These are phyloP conservation scores for Leccinum aurantiacum DNA, from an alignment of 768 basidiomycete species.

Conservation along the genomic window DNA sequence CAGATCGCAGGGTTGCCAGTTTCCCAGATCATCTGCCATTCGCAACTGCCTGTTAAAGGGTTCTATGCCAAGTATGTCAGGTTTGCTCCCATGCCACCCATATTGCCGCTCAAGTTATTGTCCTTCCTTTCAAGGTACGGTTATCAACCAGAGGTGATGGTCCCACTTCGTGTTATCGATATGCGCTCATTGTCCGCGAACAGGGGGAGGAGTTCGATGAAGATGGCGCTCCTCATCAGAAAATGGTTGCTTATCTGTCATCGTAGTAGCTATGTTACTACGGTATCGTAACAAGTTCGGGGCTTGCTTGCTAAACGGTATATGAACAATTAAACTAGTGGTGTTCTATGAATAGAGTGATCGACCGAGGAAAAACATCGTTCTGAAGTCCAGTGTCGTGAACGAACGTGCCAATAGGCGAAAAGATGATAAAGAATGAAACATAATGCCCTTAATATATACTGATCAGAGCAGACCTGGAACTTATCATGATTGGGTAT, in stretches of 20 bases:
- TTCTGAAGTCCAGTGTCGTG: conserved; percentile 33
- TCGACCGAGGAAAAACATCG: conserved; percentile 35
- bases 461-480: conserved; percentile 15
- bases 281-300: conserved; percentile 25
- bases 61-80: conserved; percentile 72
- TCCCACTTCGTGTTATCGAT: conserved; percentile 21
- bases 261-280: conserved; percentile 35
- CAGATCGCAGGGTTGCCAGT: conserved; percentile 24
- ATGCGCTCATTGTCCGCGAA: conserved; percentile 22
- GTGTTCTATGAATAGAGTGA: conserved; percentile 43
- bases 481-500: conserved; percentile 34
- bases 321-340: conserved; percentile 36
- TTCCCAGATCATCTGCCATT: conserved; percentile 57
- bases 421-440: conserved; percentile 25
- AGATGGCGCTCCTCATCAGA: conserved; percentile 85
- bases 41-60: conserved; percentile 64
- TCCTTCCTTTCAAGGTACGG: conserved; percentile 53
- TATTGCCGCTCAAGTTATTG: conserved; percentile 8
- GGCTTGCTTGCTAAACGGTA: conserved; percentile 23
- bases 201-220: conserved; percentile 77
- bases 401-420: conserved; percentile 18
- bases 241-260: conserved; percentile 65
- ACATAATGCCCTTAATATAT: conserved; percentile 12
- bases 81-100: conserved; percentile 12
- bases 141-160: conserved; percentile 62